Percentiles rank a stretch among this genome's conserved stretches.
phyloP scores from a whole-genome alignment of 192 early-diverging fungal genomes.

The Linnemannia elongata region DNA sequence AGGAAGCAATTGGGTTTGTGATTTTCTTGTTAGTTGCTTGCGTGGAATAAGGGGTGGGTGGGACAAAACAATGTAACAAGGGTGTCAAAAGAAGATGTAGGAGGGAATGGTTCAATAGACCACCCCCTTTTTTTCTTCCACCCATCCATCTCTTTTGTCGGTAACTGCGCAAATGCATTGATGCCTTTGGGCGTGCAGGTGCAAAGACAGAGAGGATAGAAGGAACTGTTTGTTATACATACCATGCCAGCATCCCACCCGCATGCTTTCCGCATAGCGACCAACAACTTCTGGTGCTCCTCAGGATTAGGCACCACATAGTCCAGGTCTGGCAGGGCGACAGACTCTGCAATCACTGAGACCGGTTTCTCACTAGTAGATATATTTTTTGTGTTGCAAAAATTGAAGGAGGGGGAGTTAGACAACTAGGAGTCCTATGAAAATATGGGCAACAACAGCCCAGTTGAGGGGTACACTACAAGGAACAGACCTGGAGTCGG shows the following conservation, averaged over 20 bases:
- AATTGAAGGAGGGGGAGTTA: background rate
- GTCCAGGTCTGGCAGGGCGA: conserved; percentile 19
- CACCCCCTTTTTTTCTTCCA: too few relatives aligned
- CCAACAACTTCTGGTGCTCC: conserved; percentile 31
- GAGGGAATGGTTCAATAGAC: too few relatives aligned
- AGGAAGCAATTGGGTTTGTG: background rate
- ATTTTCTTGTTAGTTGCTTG: background rate
- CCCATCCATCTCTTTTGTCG: background rate
- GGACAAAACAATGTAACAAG: background rate
- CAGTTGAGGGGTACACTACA: background rate
- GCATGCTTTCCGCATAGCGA: conserved; percentile 50
- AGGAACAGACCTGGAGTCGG: background rate
- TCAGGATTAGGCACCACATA: conserved; percentile 44
- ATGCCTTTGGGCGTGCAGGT: background rate
- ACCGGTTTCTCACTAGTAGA: background rate
- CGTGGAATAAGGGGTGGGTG: background rate
- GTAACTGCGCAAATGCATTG: background rate
- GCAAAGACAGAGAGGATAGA: background rate
- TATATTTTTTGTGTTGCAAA: background rate
- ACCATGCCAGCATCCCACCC: conserved; percentile 43
- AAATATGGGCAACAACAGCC: background rate
- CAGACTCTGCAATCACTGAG: background rate
- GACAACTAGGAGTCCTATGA: background rate
- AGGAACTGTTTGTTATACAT: background rate
- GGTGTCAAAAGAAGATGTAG: too few relatives aligned